Base-by-base conservation (phyloP, 768 basidiomycete species). In the Russula ochroleuca region DNA sequence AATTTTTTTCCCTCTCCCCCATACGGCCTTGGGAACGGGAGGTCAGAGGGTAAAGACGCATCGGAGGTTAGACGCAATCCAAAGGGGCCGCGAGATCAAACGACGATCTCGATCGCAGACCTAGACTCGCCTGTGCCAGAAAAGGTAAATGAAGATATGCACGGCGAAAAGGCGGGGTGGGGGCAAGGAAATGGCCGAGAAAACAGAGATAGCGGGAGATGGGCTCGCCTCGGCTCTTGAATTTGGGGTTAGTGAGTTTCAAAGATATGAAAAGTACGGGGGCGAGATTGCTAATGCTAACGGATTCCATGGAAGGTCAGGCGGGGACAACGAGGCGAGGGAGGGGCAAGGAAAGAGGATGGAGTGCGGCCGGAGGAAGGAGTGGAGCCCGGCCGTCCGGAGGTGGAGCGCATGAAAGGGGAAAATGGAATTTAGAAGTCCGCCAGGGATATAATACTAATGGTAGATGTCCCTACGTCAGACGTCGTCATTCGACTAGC, bases 391-490 rank as follows among this genome's bases (percentile, higher is more conserved):
- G 64, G 64, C 64, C 64, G 64, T 3, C 37, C 67, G 67, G 61
- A 7, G 57, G 61, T 56, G 67, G 67, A 61, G 63, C 50, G n/a
- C 21, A 56, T 45, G 52, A 61, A 62, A 35, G 67, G 55, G 55
- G 43, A 47, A 57, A 35, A 52, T 19, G 6, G 23, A 71, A 73
- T 11, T 64, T 76, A 63, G 77, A 78, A 67, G 77, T 76, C 75
- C 75, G 75, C 77, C 64, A 72, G 70, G 77, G 76, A 76, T 78
- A 69, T 72, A 76, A 76, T 75, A 76, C 75, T 71, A 71, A 47
- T 47, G 45, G 9, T 47, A 47, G 19, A 7, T 10, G 70, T 47
- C 15, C 52, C 76, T 78, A 76, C 75, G 75, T 76, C 75, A 76
- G 75, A 77, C 72, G 70, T 76, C 75, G 75, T 76, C 75, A 76